A percentile compares a stretch with the other conserved stretches of the same genome.
These are phyloP conservation scores for Leccinum imitatum DNA, from an alignment of 768 basidiomycete species.

Conservation along the genomic window DNA sequence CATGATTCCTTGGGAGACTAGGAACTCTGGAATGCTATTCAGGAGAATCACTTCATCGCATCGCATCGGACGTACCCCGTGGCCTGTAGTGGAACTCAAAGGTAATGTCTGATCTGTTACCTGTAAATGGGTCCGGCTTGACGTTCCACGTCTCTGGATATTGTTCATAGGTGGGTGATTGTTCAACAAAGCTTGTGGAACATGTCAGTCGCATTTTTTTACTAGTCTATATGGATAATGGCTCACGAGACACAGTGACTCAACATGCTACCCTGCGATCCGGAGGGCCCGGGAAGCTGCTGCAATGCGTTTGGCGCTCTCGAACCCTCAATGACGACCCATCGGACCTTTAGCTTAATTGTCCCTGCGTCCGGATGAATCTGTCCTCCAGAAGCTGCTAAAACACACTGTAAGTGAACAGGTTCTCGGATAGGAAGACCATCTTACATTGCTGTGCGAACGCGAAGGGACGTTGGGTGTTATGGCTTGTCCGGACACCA, in stretches of 20 bases:
- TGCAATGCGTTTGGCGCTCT: slow-evolving; percentile 45
- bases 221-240: not conserved
- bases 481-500: slow-evolving; percentile 50
- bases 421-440: not conserved
- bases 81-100: slow-evolving; percentile 69
- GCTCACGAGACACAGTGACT: slow-evolving; percentile 50
- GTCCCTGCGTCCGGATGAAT: slow-evolving; percentile 43
- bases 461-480: slow-evolving; percentile 58
- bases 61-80: slow-evolving; percentile 38
- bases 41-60: not conserved
- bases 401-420: not conserved
- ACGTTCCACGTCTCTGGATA: slow-evolving; percentile 54
- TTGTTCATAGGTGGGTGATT: slow-evolving; percentile 35
- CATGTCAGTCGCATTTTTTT: slow-evolving; percentile 11
- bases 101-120: slow-evolving; percentile 51
- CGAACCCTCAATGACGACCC: slow-evolving; percentile 30
- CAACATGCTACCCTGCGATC: slow-evolving; percentile 38
- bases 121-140: slow-evolving; percentile 36
- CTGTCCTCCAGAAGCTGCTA: slow-evolving; percentile 22
- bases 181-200: slow-evolving; percentile 45
- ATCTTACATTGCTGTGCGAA: slow-evolving; percentile 50
- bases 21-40: slow-evolving; percentile 40
- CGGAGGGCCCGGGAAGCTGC: slow-evolving; percentile 34
- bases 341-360: slow-evolving; percentile 51
- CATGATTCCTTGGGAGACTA: slow-evolving; percentile 52